Percentiles rank a stretch among this genome's conserved stretches.
These are phyloP conservation scores for Ophiostoma angusticollis DNA, from an alignment of 2,329 filamentous ascomycete genomes.

Conservation along the genomic window DNA sequence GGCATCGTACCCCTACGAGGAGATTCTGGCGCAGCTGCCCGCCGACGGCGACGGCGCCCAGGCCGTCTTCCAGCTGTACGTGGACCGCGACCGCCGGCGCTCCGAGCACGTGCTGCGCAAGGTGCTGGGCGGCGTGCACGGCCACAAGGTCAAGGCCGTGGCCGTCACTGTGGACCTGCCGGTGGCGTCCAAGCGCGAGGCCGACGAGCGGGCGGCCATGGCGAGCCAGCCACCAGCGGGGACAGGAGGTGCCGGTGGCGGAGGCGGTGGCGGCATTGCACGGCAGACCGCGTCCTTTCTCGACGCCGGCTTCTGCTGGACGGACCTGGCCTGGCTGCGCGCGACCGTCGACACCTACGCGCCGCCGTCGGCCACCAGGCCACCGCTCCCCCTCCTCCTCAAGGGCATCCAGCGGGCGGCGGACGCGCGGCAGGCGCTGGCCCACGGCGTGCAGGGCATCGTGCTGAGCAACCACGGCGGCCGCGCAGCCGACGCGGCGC, in stretches of 20 bases:
- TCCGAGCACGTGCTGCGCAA: slow-evolving; percentile 7
- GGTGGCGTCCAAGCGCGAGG: slow-evolving; percentile 43
- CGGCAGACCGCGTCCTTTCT: slow-evolving; percentile 39
- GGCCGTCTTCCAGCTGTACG: slow-evolving; percentile 16
- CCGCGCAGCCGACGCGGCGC: slow-evolving; percentile 37
- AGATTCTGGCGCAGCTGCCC: slow-evolving; percentile 12
- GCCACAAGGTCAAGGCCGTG: slow-evolving; percentile 26
- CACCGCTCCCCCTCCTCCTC: slow-evolving; percentile 35
- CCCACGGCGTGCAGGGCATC: slow-evolving; percentile 39
- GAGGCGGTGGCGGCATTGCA: slow-evolving; percentile 31
- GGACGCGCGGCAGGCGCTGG: slow-evolving; percentile 37
- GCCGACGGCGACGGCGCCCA: slow-evolving; percentile 24
- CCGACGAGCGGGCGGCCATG: slow-evolving; percentile 34
- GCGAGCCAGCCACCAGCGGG: background rate
- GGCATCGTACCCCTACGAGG: slow-evolving; percentile 13
- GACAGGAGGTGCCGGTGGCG: too few species aligned
- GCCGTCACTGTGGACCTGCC: slow-evolving; percentile 44
- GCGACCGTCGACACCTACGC: slow-evolving; percentile 19
- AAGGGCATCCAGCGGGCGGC: slow-evolving; percentile 45
- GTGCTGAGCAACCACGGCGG: slow-evolving; percentile 47
- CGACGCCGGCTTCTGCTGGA: slow-evolving; percentile 36
- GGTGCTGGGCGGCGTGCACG: slow-evolving; percentile 9
- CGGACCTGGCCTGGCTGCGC: slow-evolving; percentile 40
- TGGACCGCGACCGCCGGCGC: slow-evolving; percentile 9
- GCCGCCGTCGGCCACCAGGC: background rate